Evolutionary conservation across 2,329 filamentous ascomycete genomes (phyloP).

Genomic region (Penicillium italicum): DNA sequence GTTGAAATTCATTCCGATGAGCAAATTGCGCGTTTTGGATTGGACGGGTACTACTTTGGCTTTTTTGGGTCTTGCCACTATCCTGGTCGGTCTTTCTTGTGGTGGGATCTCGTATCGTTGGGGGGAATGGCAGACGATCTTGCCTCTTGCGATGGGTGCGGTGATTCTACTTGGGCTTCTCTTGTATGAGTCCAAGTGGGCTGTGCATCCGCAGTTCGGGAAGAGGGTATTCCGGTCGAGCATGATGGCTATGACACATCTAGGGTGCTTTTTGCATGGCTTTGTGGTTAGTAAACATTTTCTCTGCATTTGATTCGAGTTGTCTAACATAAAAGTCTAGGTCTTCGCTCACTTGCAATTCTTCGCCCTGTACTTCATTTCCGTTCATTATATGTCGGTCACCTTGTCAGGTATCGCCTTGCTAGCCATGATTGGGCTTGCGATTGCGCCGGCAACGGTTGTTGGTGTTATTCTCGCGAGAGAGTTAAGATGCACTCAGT

Average conservation of each 20-base stretch:
- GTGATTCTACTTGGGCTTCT: constrained; percentile 31
- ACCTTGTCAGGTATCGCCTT: constrained; percentile 39
- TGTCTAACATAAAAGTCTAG: constrained; percentile 24
- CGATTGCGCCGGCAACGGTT: constrained; percentile 21
- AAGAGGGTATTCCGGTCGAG: constrained; percentile 37
- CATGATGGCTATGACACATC: constrained; percentile 39
- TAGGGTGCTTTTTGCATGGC: constrained; percentile 43
- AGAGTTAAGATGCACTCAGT: constrained; percentile 26
- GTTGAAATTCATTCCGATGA: constrained; percentile 21
- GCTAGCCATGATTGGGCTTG: constrained; percentile 35
- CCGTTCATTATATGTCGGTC: constrained; percentile 33
- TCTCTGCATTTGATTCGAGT: not conserved
- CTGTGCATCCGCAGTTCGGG: constrained; percentile 37
- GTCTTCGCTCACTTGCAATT: constrained; percentile 45
- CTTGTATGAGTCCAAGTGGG: constrained; percentile 36
- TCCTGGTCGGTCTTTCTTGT: constrained; percentile 45
- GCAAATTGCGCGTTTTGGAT: constrained; percentile 34
- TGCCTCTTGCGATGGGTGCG: constrained; percentile 38
- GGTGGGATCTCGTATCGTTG: constrained; percentile 42
- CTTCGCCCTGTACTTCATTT: constrained; percentile 41
- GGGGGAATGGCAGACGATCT: constrained; percentile 39
- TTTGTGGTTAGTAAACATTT: constrained; percentile 37
- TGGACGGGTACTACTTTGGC: constrained; percentile 45
- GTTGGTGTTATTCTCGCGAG: constrained; percentile 18
- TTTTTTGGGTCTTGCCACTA: constrained; percentile 34